Evolutionary conservation across 2,329 filamentous ascomycete species (phyloP).

Genomic region (Diaporthe vexans): DNA sequence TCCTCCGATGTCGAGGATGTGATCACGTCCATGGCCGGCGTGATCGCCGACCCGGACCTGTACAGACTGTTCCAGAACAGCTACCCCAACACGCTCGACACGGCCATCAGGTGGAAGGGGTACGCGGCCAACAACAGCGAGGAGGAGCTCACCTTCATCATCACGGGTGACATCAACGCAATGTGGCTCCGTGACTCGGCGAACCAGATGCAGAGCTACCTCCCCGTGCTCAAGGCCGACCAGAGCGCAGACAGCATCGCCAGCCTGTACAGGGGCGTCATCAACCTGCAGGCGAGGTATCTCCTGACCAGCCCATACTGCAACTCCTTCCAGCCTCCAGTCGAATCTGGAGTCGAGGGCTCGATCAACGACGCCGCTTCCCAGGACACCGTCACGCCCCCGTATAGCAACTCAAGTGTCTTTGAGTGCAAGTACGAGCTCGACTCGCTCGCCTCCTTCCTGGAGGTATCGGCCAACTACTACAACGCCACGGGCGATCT

Average conservation of each 20-base stretch:
- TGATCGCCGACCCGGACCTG: constrained; percentile 83
- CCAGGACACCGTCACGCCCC: constrained; percentile 73
- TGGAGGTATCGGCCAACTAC: constrained; percentile 86
- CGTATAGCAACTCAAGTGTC: constrained; percentile 77
- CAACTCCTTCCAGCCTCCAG: constrained; percentile 93
- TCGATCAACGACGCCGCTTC: constrained; percentile 69
- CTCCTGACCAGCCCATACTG: constrained; percentile 82
- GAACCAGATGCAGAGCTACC: constrained; percentile 83
- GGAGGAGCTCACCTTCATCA: constrained; percentile 75
- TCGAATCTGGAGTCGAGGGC: constrained; percentile 76
- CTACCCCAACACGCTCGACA: constrained; percentile 83
- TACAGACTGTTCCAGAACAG: constrained; percentile 79
- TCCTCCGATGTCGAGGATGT: constrained; percentile 82
- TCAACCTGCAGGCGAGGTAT: constrained; percentile 83
- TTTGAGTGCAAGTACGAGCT: constrained; percentile 98
- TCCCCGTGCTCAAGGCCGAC: constrained; percentile 69
- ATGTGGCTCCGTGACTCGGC: constrained; percentile 56
- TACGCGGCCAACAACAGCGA: constrained; percentile 66
- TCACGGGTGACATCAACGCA: constrained; percentile 67
- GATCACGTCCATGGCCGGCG: constrained; percentile 76
- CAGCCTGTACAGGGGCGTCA: constrained; percentile 78
- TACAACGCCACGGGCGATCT: constrained; percentile 79
- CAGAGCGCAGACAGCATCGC: constrained; percentile 71
- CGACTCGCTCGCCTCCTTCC: constrained; percentile 89
- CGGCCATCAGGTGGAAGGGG: constrained; percentile 78